phyloP scores from a whole-genome alignment of 345 rosid species.

The Dipteronia dyeriana region DNA sequence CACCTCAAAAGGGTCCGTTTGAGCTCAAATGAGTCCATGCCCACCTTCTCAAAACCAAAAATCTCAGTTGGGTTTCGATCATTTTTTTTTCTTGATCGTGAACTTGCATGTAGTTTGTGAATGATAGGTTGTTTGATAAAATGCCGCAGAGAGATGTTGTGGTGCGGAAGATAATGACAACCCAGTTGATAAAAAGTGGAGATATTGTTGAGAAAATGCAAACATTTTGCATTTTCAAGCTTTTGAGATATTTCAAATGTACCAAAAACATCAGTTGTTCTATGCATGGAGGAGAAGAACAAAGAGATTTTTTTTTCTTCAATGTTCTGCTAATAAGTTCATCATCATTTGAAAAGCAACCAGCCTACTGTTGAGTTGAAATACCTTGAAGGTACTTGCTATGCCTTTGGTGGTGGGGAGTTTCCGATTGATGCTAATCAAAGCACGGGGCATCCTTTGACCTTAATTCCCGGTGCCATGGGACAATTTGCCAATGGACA shows the following conservation, averaged over 20 bases:
- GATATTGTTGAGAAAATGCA: slow-evolving; percentile 33
- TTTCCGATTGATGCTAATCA: slow-evolving; percentile 5
- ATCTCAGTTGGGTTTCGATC: slow-evolving; percentile 30
- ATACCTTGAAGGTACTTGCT: background rate
- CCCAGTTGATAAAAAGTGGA: slow-evolving; percentile 27
- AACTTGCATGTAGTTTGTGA: slow-evolving; percentile 24
- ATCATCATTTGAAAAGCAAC: background rate
- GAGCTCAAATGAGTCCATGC: slow-evolving; percentile 41
- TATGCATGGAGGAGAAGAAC: slow-evolving; percentile 45
- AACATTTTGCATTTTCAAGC: slow-evolving; percentile 40
- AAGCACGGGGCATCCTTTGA: slow-evolving; percentile 41
- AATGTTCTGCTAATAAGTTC: slow-evolving; percentile 32
- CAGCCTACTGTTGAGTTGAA: background rate
- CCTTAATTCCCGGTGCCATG: slow-evolving; percentile 39
- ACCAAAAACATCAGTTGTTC: slow-evolving; percentile 47
- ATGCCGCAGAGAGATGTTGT: slow-evolving; percentile 38
- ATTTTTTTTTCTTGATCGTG: slow-evolving; percentile 23
- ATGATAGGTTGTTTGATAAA: slow-evolving; percentile 34
- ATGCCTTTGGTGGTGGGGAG: background rate
- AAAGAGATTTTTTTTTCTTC: slow-evolving; percentile 24
- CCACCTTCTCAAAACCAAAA: slow-evolving; percentile 29
- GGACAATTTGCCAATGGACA: slow-evolving; percentile 52
- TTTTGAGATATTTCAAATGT: slow-evolving; percentile 33
- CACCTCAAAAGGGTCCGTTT: slow-evolving; percentile 16
- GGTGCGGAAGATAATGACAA: slow-evolving; percentile 28